A percentile compares a stretch with the other conserved stretches of the same genome.
Conservation (phyloP, 2,329 filamentous ascomycete genomes). For the Phyllosticta ampelicida region DNA sequence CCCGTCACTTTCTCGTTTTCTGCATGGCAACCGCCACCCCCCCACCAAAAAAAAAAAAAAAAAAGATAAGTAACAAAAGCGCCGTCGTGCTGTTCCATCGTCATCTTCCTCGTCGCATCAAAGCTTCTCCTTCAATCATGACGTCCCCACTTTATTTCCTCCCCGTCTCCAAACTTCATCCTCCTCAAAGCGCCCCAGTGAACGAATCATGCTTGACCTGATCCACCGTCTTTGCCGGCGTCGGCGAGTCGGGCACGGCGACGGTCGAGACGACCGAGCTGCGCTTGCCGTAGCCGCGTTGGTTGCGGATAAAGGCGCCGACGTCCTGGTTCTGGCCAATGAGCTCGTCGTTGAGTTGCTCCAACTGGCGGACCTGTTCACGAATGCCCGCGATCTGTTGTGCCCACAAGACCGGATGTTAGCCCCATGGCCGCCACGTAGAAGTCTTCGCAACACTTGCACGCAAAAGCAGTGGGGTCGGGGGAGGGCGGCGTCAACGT, state of each 20-base stretch:
- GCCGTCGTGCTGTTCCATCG: too few relatives aligned
- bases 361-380: constrained; percentile 9
- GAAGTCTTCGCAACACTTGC: neutral
- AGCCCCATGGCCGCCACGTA: neutral
- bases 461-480: neutral
- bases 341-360: constrained; percentile 8
- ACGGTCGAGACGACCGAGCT: neutral
- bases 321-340: constrained; percentile 8
- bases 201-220: neutral
- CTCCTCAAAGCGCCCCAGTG: neutral
- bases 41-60: too few relatives aligned
- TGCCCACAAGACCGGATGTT: constrained; percentile 2
- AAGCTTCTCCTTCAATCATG: too few relatives aligned
- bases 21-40: too few relatives aligned
- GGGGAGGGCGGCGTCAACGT: neutral
- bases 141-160: too few relatives aligned
- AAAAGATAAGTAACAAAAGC: too few relatives aligned
- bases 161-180: neutral
- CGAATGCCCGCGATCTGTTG: constrained; percentile 7
- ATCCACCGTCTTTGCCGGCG: neutral
- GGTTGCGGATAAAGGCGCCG: constrained; percentile 1
- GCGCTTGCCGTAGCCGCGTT: neutral
- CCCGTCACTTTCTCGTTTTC: too few relatives aligned
- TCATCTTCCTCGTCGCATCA: too few relatives aligned
- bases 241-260: neutral